These are phyloP conservation scores for Boletus huronensis DNA, from an alignment of 768 basidiomycete genomes.

Conservation along the genomic window DNA sequence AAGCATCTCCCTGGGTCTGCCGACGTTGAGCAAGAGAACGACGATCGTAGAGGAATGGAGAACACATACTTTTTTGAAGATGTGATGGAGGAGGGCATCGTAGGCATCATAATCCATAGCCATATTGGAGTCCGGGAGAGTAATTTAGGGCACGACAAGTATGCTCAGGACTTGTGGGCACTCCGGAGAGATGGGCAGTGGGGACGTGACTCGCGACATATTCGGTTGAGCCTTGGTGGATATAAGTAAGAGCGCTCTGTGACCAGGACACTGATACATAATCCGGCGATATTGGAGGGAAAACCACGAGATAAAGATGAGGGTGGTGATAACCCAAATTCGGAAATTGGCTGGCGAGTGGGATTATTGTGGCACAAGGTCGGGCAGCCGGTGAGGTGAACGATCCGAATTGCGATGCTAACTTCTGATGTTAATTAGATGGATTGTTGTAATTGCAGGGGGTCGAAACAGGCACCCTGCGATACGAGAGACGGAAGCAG, in stretches of 20 bases:
- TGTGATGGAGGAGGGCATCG: slow-evolving; percentile 75
- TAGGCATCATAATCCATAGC: slow-evolving; percentile 65
- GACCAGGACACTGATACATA: neutral
- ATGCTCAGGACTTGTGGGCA: neutral
- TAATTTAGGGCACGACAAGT: neutral
- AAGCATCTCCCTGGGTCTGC: slow-evolving; percentile 78
- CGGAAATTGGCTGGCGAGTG: neutral
- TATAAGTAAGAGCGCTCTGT: slow-evolving; percentile 22
- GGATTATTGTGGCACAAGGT: neutral
- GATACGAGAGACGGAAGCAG: neutral
- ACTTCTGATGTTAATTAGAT: slow-evolving; percentile 23
- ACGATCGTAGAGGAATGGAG: neutral
- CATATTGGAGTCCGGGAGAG: slow-evolving; percentile 12
- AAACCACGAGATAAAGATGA: neutral
- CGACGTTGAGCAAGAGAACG: neutral
- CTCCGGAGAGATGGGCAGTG: neutral
- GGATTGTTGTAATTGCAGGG: slow-evolving; percentile 3
- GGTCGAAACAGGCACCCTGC: slow-evolving; percentile 4
- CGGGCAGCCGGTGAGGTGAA: neutral
- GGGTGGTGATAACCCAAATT: slow-evolving; percentile 7
- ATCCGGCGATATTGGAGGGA: slow-evolving; percentile 1
- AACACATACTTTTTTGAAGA: slow-evolving; percentile 63
- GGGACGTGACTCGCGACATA: neutral
- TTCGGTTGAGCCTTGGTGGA: neutral
- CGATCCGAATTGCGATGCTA: slow-evolving; percentile 6